Evolutionary conservation across 2,329 filamentous ascomycete species (phyloP).

Genomic region (Colletotrichum tropicale): DNA sequence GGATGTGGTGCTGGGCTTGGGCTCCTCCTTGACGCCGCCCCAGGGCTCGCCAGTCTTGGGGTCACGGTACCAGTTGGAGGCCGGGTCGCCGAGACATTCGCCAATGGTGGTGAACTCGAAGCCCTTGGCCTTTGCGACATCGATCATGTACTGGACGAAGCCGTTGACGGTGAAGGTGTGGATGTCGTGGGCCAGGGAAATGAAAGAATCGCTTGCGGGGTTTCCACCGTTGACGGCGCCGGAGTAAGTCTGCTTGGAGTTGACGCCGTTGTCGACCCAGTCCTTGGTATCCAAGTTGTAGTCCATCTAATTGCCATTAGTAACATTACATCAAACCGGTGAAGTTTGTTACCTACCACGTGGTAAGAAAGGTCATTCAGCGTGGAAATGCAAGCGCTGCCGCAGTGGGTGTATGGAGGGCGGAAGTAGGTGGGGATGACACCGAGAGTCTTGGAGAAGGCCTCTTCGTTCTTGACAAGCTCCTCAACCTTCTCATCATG

Average conservation of each 20-base stretch:
- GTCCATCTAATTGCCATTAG: slow-evolving; percentile 19
- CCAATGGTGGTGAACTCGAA: slow-evolving; percentile 50
- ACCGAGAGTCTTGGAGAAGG: slow-evolving; percentile 44
- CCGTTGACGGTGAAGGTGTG: slow-evolving; percentile 47
- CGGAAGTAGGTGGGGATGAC: slow-evolving; percentile 53
- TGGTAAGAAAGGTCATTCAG: slow-evolving; percentile 36
- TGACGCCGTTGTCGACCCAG: slow-evolving; percentile 31
- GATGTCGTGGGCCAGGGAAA: slow-evolving; percentile 46
- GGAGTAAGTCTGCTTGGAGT: slow-evolving; percentile 29
- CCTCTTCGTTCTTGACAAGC: slow-evolving; percentile 50
- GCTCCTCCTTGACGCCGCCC: neutral
- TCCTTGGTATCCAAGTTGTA: slow-evolving; percentile 36
- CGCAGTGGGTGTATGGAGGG: slow-evolving; percentile 37
- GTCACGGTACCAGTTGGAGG: slow-evolving; percentile 51
- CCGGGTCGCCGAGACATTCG: slow-evolving; percentile 49
- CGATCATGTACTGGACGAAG: slow-evolving; percentile 50
- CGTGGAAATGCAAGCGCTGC: slow-evolving; percentile 24
- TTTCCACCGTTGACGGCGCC: slow-evolving; percentile 25
- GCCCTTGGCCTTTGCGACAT: slow-evolving; percentile 37
- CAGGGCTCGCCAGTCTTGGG: slow-evolving; percentile 27
- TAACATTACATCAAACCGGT: fast-evolving
- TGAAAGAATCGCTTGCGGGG: slow-evolving; percentile 25
- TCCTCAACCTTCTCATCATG: slow-evolving; percentile 38
- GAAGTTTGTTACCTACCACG: slow-evolving; percentile 26
- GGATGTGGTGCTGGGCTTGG: neutral